Evolutionary conservation across 768 basidiomycete species (phyloP).

Genomic region (Lactarius tabidus): DNA sequence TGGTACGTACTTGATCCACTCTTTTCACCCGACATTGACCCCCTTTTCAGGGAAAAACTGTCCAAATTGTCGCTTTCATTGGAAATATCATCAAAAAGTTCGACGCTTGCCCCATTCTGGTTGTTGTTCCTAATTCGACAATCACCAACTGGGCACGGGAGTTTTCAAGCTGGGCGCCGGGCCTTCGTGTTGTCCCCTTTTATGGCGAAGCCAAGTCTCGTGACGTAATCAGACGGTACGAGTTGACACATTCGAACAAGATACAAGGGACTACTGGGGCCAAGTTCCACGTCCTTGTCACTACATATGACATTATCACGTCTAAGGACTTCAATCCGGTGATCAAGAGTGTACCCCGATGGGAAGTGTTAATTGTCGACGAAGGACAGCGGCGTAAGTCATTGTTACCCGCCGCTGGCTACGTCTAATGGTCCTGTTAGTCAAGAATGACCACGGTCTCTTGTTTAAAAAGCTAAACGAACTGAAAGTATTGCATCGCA

Average conservation of each 20-base stretch:
- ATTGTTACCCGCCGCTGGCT: slow-evolving; percentile 14
- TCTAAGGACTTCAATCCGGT: slow-evolving; percentile 64
- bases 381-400: slow-evolving; percentile 85
- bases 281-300: slow-evolving; percentile 86
- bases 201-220: slow-evolving; percentile 77
- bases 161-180: slow-evolving; percentile 82
- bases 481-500: slow-evolving; percentile 69
- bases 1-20: slow-evolving; percentile 44
- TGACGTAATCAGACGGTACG: slow-evolving; percentile 76
- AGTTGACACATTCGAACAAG: slow-evolving; percentile 57
- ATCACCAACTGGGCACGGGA: slow-evolving; percentile 95
- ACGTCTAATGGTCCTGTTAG: slow-evolving; percentile 39
- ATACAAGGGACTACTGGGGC: slow-evolving; percentile 44
- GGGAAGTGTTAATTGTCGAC: slow-evolving; percentile 93
- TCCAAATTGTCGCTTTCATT: slow-evolving; percentile 85
- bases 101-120: slow-evolving; percentile 70
- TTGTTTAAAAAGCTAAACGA: slow-evolving; percentile 82
- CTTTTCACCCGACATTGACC: not conserved
- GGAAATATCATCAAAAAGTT: slow-evolving; percentile 56
- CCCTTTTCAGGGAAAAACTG: slow-evolving; percentile 71
- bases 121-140: slow-evolving; percentile 95
- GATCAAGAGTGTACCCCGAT: slow-evolving; percentile 80
- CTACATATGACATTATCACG: slow-evolving; percentile 86
- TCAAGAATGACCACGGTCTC: slow-evolving; percentile 76
- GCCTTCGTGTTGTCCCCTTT: slow-evolving; percentile 75